Percentiles rank a stretch among this genome's conserved stretches.
Conservation (phyloP, 2,329 filamentous ascomycete species). For the Colletotrichum tabaci region DNA sequence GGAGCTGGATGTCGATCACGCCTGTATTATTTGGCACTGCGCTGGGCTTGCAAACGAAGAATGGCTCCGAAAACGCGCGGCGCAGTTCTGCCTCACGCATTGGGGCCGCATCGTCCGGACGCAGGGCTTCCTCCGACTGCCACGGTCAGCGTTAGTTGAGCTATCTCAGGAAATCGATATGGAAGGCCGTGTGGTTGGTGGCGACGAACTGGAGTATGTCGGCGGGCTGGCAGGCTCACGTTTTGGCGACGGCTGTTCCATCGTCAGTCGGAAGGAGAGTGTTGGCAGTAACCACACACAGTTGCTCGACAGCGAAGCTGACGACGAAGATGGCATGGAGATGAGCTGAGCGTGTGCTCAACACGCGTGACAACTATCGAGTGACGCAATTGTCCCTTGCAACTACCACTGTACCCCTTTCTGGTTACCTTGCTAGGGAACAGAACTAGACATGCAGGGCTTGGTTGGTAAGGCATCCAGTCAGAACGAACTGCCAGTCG, state of each 20-base stretch:
- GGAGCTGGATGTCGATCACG: slow-evolving; percentile 94
- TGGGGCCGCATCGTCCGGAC: slow-evolving; percentile 97
- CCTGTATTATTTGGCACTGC: slow-evolving; percentile 96
- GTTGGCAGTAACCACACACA: slow-evolving; percentile 72
- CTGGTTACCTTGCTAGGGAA: not conserved
- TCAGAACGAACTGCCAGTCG: not conserved
- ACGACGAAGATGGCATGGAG: slow-evolving; percentile 76
- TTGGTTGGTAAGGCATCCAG: not conserved
- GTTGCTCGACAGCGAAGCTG: slow-evolving; percentile 69
- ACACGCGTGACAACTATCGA: no score
- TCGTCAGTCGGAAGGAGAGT: slow-evolving; percentile 69
- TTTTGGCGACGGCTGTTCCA: slow-evolving; percentile 58
- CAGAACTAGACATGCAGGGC: not conserved
- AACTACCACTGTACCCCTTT: no score
- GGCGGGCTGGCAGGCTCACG: slow-evolving; percentile 64
- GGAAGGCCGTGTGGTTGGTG: slow-evolving; percentile 91
- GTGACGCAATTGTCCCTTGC: not conserved
- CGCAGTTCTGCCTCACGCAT: slow-evolving; percentile 89
- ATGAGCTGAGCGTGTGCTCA: slow-evolving; percentile 55
- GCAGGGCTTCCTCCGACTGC: slow-evolving; percentile 85
- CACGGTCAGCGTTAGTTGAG: slow-evolving; percentile 85
- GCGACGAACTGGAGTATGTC: slow-evolving; percentile 81
- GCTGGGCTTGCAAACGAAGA: slow-evolving; percentile 92
- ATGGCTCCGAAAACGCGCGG: slow-evolving; percentile 91
- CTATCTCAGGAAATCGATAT: slow-evolving; percentile 94